These are phyloP conservation scores for Uronychia setigera DNA, from an alignment of 73 alveolate genomes.

Conservation along the genomic window DNA sequence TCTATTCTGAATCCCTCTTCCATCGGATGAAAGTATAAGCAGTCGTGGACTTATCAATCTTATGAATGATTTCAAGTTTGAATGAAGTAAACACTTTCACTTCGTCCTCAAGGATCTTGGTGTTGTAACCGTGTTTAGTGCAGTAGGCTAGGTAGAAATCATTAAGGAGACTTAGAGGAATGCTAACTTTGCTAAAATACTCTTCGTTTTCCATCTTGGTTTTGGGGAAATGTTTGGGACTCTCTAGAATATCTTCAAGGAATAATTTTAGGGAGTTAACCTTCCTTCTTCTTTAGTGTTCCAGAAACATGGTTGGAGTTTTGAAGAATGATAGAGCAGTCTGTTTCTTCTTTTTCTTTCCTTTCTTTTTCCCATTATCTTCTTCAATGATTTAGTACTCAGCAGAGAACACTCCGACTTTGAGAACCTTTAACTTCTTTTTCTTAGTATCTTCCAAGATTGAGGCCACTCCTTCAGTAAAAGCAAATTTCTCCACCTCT, in stretches of 20 bases:
- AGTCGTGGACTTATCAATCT: conserved; percentile 8
- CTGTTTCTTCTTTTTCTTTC: too few relatives aligned
- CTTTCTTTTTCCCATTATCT: too few relatives aligned
- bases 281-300: conserved; percentile 9
- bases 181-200: not conserved
- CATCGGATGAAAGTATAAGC: conserved; percentile 31
- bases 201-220: conserved; percentile 1
- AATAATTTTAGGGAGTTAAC: conserved; percentile 11
- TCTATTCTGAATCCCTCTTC: conserved; percentile 15
- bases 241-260: conserved; percentile 1
- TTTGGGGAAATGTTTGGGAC: conserved; percentile 24
- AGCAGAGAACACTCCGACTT: too few relatives aligned
- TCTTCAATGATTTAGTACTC: too few relatives aligned
- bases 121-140: conserved; percentile 20
- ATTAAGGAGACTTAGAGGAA: not conserved
- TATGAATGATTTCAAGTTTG: not conserved
- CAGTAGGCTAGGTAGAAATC: conserved; percentile 15
- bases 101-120: conserved; percentile 22
- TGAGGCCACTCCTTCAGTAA: too few relatives aligned
- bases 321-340: conserved; percentile 27
- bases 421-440: too few relatives aligned
- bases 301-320: conserved; percentile 12
- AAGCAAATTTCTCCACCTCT: too few relatives aligned
- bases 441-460: too few relatives aligned
- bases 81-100: not conserved